phyloP scores from a whole-genome alignment of 257 asterid species.

The Solanum appendiculatum region DNA sequence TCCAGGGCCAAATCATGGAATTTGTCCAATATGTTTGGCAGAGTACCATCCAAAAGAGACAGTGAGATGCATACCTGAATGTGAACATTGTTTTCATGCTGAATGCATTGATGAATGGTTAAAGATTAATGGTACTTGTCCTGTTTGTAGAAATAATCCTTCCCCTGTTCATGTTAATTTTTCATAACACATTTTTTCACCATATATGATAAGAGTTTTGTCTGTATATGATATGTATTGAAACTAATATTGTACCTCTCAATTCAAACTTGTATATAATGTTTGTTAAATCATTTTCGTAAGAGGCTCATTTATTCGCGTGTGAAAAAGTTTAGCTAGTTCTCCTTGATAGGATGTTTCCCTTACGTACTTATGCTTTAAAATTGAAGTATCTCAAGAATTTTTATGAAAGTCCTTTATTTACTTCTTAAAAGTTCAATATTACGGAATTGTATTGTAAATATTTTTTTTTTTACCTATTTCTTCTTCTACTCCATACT shows the following conservation, averaged over 20 bases:
- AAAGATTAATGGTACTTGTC: constrained; percentile 53
- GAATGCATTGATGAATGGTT: constrained; percentile 86
- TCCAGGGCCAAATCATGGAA: constrained; percentile 49
- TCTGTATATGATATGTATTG: neutral
- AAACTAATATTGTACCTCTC: neutral
- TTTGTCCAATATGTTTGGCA: constrained; percentile 65
- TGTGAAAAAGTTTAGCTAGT: neutral
- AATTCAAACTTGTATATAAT: neutral
- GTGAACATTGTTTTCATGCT: constrained; percentile 79
- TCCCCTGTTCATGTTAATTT: constrained; percentile 7
- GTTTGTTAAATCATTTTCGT: neutral
- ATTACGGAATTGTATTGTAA: neutral
- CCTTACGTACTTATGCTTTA: neutral
- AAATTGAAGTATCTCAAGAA: neutral
- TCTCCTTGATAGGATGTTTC: neutral
- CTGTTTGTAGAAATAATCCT: constrained; percentile 68
- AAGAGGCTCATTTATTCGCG: neutral
- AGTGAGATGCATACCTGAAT: constrained; percentile 49
- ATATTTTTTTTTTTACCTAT: neutral
- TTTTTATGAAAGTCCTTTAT: neutral
- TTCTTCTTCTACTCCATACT: no score
- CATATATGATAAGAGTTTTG: neutral
- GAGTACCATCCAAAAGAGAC: constrained; percentile 63
- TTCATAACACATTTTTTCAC: neutral
- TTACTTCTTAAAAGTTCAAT: neutral